These are phyloP conservation scores for Parietichytrium sp. DNA, from an alignment of 108 stramenopile genomes.

Conservation along the genomic window DNA sequence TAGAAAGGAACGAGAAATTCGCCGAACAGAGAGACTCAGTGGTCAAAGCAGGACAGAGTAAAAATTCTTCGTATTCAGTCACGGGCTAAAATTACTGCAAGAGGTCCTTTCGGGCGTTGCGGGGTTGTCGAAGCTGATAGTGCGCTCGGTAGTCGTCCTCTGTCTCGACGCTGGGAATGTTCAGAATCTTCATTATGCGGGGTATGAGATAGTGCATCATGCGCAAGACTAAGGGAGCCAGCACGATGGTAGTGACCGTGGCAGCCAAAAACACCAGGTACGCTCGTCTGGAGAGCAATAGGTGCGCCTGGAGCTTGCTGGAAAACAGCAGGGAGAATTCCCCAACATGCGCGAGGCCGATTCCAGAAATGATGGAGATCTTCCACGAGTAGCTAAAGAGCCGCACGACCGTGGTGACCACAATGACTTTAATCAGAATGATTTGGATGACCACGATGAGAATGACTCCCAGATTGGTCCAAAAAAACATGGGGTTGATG, in stretches of 20 bases:
- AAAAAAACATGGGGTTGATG: constrained; percentile 37
- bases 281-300: neutral
- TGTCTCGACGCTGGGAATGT: neutral
- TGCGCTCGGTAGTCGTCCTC: constrained; percentile 24
- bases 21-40: too few species aligned
- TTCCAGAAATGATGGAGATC: neutral
- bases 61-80: too few species aligned
- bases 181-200: constrained; percentile 30
- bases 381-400: neutral
- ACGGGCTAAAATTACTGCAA: too few species aligned
- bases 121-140: neutral
- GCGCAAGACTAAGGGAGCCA: constrained; percentile 22
- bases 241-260: constrained; percentile 30
- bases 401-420: neutral
- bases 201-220: constrained; percentile 1
- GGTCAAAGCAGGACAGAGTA: too few species aligned
- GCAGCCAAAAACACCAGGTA: constrained; percentile 36
- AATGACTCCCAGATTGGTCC: neutral
- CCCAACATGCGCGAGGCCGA: constrained; percentile 39
- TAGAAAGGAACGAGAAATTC: too few species aligned
- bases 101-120: too few species aligned
- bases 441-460: neutral
- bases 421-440: constrained; percentile 16
- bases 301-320: constrained; percentile 41
- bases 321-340: constrained; percentile 40